Conservation (phyloP, 768 basidiomycete species). For the Nidularia pulvinata region DNA sequence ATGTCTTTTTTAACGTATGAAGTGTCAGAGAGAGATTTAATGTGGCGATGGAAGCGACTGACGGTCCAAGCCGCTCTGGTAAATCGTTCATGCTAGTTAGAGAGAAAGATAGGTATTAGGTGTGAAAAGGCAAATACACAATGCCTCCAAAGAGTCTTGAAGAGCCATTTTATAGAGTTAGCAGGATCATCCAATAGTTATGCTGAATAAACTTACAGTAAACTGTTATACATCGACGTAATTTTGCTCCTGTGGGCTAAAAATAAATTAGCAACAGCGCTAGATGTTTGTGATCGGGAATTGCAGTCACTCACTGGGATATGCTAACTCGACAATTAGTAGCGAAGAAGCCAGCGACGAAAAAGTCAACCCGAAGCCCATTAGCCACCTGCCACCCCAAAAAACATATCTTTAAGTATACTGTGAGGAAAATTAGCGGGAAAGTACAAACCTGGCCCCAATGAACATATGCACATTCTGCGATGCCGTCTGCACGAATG, state of each 20-base stretch:
- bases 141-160: neutral
- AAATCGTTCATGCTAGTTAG: neutral
- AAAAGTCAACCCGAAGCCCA: conserved; percentile 18
- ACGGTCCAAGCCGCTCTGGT: neutral
- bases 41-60: neutral
- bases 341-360: conserved; percentile 13
- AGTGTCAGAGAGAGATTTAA: neutral
- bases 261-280: neutral
- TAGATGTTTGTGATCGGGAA: neutral
- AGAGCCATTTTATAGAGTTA: neutral
- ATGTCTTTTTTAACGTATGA: conserved; percentile 15
- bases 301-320: conserved; percentile 8
- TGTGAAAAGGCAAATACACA: neutral
- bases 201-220: conserved; percentile 6
- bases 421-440: neutral
- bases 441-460: conserved; percentile 35
- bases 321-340: conserved; percentile 16
- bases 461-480: conserved; percentile 57
- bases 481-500: conserved; percentile 49
- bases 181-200: neutral
- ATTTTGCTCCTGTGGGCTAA: conserved; percentile 10
- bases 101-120: neutral
- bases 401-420: neutral
- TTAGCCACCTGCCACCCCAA: conserved; percentile 6
- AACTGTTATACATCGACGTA: conserved; percentile 17